Conservation (phyloP, 2,329 filamentous ascomycete genomes). For the Septoria linicola region DNA sequence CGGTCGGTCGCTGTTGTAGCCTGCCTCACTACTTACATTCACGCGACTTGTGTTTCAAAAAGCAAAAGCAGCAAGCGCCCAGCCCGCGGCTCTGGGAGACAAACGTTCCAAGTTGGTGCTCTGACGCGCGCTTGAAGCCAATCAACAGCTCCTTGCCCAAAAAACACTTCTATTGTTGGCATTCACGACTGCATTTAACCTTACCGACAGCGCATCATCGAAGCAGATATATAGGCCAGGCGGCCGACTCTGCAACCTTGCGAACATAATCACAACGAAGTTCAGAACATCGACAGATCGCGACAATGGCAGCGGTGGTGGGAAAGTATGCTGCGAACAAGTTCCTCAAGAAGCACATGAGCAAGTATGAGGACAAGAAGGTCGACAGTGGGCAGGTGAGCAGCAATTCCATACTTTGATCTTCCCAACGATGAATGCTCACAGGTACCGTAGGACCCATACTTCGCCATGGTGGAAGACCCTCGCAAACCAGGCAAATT, state of each 20-base stretch:
- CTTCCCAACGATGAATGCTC: constrained; percentile 16
- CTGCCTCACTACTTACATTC: no score
- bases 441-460: constrained; percentile 67
- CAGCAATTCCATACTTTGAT: no score
- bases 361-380: constrained; percentile 48
- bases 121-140: constrained; percentile 19
- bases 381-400: constrained; percentile 43
- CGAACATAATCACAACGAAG: no score
- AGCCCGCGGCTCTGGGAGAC: constrained; percentile 6
- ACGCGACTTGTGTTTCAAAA: constrained; percentile 5
- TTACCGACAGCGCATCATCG: neutral
- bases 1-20: no score
- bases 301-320: constrained; percentile 46
- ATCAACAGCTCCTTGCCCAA: constrained; percentile 19
- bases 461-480: constrained; percentile 78
- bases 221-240: constrained; percentile 11
- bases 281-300: constrained; percentile 3
- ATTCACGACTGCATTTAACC: constrained; percentile 17
- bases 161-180: constrained; percentile 23
- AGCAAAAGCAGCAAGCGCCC: constrained; percentile 13
- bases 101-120: constrained; percentile 11
- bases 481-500: constrained; percentile 69
- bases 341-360: constrained; percentile 49
- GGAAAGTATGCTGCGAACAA: constrained; percentile 53
- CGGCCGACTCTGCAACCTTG: no score